Evolutionary conservation across 192 early-diverging fungal species (phyloP), one percentile per base, ranked within the genome.

Genomic region (Coemansia sp.): DNA sequence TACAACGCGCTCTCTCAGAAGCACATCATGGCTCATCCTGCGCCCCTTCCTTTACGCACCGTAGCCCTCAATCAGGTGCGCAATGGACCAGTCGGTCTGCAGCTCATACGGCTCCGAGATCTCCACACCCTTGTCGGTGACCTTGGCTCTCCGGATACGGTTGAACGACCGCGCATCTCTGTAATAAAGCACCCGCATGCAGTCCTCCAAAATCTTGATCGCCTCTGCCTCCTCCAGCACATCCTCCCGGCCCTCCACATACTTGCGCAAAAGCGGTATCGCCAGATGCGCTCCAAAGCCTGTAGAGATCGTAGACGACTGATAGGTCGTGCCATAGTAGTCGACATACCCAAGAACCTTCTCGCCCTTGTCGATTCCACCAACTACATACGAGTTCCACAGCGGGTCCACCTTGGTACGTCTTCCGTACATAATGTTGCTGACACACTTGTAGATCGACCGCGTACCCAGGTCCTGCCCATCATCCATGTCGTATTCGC

Each of bases 381-480:
- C 96, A 55, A 99, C 84, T 18, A 99, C 83, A 47, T 92, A 81
- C 27, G 86, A 82, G 80, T 99, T 99, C 96, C 92, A 99, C 37
- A 99, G 80, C 34, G 94, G 94, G 72, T 99, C 84, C 43, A 89
- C 68, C 62, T 94, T 86, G 64, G 79, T 87, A 48, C 94, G 83
- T 56, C 93, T 78, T 61, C 80, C 76, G 77, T 99, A 97, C 91
- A 97, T 91, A 57, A 97, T 80, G 34, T 88, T 80, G 78, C 80
- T 82, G 46, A 97, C 65, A 66, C 90, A 96, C 64, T 93, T 90
- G 71, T 92, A 91, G 46, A 99, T 88, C 73, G 95, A 81, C 24
- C 81, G 75, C 24, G 96, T 88, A 22, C 80, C 83, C 46, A 99
- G 64, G 20, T 71, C 75, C 67, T 96, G 93, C 0, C 89, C 93